A percentile compares a stretch with the other conserved stretches of the same genome.
Conservation (phyloP, 441 rosid genomes). For the Corymbia citriodora region DNA sequence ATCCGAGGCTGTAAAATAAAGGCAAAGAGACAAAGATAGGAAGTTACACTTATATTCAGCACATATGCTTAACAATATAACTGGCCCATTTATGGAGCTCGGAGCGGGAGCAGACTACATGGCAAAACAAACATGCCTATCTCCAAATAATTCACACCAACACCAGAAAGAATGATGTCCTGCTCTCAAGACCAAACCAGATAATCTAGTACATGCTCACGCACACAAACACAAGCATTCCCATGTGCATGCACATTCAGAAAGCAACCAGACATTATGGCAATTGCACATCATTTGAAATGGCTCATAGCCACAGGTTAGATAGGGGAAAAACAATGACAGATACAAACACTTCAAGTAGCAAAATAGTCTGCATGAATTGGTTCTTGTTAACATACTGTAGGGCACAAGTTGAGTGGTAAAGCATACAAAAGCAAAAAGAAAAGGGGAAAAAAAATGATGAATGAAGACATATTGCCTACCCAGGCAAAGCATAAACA, state of each 20-base stretch:
- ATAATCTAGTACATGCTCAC: neutral
- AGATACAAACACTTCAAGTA: neutral
- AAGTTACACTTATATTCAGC: neutral
- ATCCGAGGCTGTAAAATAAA: slow-evolving; percentile 42
- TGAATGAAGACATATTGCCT: neutral
- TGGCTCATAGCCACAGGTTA: neutral
- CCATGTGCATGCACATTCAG: neutral
- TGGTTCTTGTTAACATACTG: neutral
- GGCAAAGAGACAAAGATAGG: neutral
- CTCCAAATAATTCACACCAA: neutral
- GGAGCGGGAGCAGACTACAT: neutral
- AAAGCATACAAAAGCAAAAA: neutral
- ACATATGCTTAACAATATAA: no score
- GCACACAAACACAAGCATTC: neutral
- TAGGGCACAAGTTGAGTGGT: neutral
- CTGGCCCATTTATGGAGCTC: neutral
- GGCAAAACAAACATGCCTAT: neutral
- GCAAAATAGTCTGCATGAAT: neutral
- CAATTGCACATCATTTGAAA: neutral
- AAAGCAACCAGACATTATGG: neutral
- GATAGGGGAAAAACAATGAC: neutral
- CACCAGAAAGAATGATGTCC: neutral
- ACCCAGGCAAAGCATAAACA: neutral
- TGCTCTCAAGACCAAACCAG: neutral
- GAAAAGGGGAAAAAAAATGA: neutral